phyloP scores from a whole-genome alignment of 2,329 filamentous ascomycete genomes.

The Sclerotinia sclerotiorum region DNA sequence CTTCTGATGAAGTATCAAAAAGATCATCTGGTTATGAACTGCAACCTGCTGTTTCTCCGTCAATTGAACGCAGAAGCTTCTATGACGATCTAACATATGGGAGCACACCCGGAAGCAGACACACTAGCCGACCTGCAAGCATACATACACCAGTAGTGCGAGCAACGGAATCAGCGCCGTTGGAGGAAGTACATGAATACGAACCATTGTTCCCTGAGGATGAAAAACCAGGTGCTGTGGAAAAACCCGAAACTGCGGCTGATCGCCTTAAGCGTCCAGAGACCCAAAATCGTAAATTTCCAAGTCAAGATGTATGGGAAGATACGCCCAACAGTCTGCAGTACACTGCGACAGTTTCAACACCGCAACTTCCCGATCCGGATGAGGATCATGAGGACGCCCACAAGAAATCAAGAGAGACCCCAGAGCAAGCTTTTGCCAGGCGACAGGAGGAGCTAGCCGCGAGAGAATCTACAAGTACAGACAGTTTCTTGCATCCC shows the following conservation, averaged over 20 bases:
- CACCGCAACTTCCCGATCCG: conserved; percentile 59
- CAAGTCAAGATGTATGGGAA: conserved; percentile 96
- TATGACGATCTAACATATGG: conserved; percentile 55
- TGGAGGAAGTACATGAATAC: conserved; percentile 90
- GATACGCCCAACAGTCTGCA: conserved; percentile 86
- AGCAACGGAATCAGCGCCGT: conserved; percentile 60
- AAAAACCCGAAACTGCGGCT: conserved; percentile 51
- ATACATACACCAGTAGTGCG: conserved; percentile 53
- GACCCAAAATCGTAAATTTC: conserved; percentile 68
- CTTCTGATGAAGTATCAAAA: conserved; percentile 81
- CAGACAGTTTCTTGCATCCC: conserved; percentile 54
- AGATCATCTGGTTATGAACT: conserved; percentile 66
- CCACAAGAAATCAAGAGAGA: conserved; percentile 38
- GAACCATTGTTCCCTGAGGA: conserved; percentile 91
- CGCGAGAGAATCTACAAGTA: conserved; percentile 51
- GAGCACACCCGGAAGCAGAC: conserved; percentile 46
- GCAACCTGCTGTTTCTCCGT: conserved; percentile 79
- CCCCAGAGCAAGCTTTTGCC: conserved; percentile 64
- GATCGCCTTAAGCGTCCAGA: conserved; percentile 57
- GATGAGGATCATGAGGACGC: conserved; percentile 43
- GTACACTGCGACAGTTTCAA: conserved; percentile 77
- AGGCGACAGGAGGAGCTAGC: conserved; percentile 65
- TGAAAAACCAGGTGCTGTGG: conserved; percentile 49
- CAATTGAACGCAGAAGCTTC: conserved; percentile 61
- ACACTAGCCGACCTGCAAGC: conserved; percentile 62